Evolutionary conservation across 2,329 filamentous ascomycete genomes (phyloP), one percentile per base, ranked within the genome.

Genomic region (Cytospora schulzeri): DNA sequence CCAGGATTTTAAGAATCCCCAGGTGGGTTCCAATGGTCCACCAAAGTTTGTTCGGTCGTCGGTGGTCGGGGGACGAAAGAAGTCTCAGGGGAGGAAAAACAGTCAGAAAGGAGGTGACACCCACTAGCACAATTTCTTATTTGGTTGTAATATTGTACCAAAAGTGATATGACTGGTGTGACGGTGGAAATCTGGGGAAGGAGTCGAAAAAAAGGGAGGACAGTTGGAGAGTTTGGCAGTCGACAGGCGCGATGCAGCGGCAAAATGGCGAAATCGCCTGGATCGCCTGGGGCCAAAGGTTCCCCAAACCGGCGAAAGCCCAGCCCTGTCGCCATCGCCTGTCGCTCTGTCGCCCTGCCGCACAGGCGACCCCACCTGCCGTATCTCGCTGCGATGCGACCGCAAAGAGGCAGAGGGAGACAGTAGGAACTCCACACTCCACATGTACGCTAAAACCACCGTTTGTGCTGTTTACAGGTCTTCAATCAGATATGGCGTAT

Each of bases 181-280:
- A 48, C 41, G 4, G n/a, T 5, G 28, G 24, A 48, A 17, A 57
- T 59, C 48, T 41, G 28, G 60, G 55, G 33, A 48, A 56, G 52
- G 55, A 54, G 35, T n/a, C n/a, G n/a, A n/a, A n/a, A n/a, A 26
- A 35, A 50, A 35, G 22, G 51, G 52, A 60, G 26, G 33, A 35
- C 33, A 51, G 52, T 31, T 52, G 50, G 38, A 29, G 24, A 22
- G 26, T 56, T 29, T 24, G 52, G 15, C 24, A 41, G 57, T 48
- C 58, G 53, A 22, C 45, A 64, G 62, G 50, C 65, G 65, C 60
- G 62, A 67, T 67, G 65, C 54, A 65, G 63, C 62, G 58, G 62
- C 62, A 56, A 62, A 62, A 67, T 67, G 65, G 65, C 65, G 65
- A 67, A 51, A 62, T 62, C 58, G 64, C 51, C 45, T 22, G 52